Base-by-base conservation (phyloP, 805 yeast species). In the Schwanniomyces polymorphus region DNA sequence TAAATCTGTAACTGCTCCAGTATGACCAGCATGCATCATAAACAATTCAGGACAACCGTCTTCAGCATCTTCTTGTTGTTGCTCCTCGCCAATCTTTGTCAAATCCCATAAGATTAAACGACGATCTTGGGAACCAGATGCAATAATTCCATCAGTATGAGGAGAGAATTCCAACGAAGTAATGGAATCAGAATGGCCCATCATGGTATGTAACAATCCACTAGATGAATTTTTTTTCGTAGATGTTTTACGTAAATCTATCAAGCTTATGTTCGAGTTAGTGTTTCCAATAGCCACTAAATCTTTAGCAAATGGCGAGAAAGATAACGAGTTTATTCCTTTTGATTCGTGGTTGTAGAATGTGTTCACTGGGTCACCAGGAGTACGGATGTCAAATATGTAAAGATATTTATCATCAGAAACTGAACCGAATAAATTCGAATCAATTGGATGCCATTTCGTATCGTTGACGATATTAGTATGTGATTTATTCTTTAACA, bases 1-100 rank as follows among this genome's bases (percentile, higher is more conserved):
- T 54, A 88, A 73, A 61, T 88, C 96, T 38, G 84, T 82, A 14
- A 88, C 84, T 5, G 85, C 75, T 14, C 89, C 85, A 16, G 91
- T 84, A 60, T 90, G 96, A 17, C 97, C 97, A 33, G 95, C 96
- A 61, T 90, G 97, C 85, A 90, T 86, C 91, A 89, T 86, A 56
- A 89, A 72, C 29, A 90, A 67, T 63, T 90, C 97, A 4, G 96
- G 92, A 25, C 86, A 86, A 34, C 96, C 97, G 58, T 90, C 97
- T 53, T 87, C 96, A 27, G 90, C 87, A 60, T 90, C 97, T 55
- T 89, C 97, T 54, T 83, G 91, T 11, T 76, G 77, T 63, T 88
- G 96, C 59, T 89, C 96, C 52, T 84, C 87, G 4, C 97, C 97
- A 31, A 90, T 85, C 55, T 80, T 83, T 41, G 74, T 70, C 47